Evolutionary conservation across 257 asterid genomes (phyloP), one percentile per base, ranked within the genome.

Genomic region (Voacanga thouarsii): DNA sequence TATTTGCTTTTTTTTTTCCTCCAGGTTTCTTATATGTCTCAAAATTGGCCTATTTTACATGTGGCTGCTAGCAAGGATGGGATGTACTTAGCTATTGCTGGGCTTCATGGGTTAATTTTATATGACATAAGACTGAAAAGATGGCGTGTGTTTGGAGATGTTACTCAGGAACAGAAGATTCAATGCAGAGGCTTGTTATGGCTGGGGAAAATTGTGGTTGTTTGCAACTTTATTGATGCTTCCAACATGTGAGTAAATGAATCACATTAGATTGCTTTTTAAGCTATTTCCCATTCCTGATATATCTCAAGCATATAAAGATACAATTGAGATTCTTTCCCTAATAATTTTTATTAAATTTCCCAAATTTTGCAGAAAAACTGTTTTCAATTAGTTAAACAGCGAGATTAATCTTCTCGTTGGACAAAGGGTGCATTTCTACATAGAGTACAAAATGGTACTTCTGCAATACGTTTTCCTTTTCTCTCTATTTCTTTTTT

Each of bases 31-130:
- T 96, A 96, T 85, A 89, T 96, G 81, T 88, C 92, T n/a, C 99
- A 90, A 86, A 96, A 96, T 87, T 96, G 99, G 99, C 99, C 99
- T 68, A 87, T 96, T 86, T 88, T 86, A 71, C 98, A 96, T 80
- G 99, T 94, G 86, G 97, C 98, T 76, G 99, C 99, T 81, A 96
- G 99, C 88, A 92, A 86, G 87, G 99, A 96, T 84, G 99, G 99
- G 80, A 93, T 91, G 97, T 96, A 93, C 84, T 85, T 96, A 81
- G 98, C 99, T 79, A 94, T 91, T 87, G 95, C 99, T 68, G 99
- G 99, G 75, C 91, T 89, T 86, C 97, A 93, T 80, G 99, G 99
- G 85, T 90, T 96, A 83, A 92, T 94, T 82, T 89, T 96, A 85
- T 93, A 96, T 67, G 99, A 96, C 84, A 87, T 96, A 77, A 90